Evolutionary conservation across 495 filamentous ascomycete species (phyloP).

Genomic region (Choiromyces venosus): DNA sequence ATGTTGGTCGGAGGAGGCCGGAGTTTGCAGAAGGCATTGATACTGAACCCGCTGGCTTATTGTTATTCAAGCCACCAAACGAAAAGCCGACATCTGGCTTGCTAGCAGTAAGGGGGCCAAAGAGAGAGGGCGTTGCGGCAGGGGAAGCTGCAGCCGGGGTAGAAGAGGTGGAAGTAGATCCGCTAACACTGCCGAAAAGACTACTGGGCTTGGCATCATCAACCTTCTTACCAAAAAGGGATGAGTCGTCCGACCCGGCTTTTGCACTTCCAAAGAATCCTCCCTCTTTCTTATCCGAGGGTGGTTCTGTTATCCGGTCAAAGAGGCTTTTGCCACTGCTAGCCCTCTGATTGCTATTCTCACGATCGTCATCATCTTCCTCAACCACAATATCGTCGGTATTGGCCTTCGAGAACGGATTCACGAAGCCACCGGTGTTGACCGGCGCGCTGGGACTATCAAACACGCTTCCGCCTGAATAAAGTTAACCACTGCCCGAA

Average conservation of each 20-base stretch:
- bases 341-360: slow-evolving; percentile 18
- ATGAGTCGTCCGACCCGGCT: slow-evolving; percentile 22
- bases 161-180: slow-evolving; percentile 13
- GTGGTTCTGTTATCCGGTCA: slow-evolving; percentile 27
- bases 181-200: slow-evolving; percentile 22
- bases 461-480: slow-evolving; percentile 21
- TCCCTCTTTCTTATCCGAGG: slow-evolving; percentile 11
- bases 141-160: slow-evolving; percentile 14
- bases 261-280: slow-evolving; percentile 20
- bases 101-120: slow-evolving; percentile 8
- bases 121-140: slow-evolving; percentile 23
- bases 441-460: slow-evolving; percentile 17
- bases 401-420: slow-evolving; percentile 23
- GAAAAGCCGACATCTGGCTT: slow-evolving; percentile 31
- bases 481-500: slow-evolving; percentile 2
- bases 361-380: slow-evolving; percentile 22
- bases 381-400: slow-evolving; percentile 29
- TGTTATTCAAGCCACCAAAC: slow-evolving; percentile 25
- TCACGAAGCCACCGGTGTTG: slow-evolving; percentile 31
- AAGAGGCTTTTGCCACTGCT: slow-evolving; percentile 27
- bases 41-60: slow-evolving; percentile 21
- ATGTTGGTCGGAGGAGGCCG: not conserved
- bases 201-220: not conserved
- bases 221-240: slow-evolving; percentile 15
- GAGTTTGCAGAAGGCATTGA: slow-evolving; percentile 5